Percentiles rank a stretch among this genome's conserved stretches.
These are phyloP conservation scores for Mycosphaerella sp. DNA, from an alignment of 2,329 filamentous ascomycete species.

Conservation along the genomic window DNA sequence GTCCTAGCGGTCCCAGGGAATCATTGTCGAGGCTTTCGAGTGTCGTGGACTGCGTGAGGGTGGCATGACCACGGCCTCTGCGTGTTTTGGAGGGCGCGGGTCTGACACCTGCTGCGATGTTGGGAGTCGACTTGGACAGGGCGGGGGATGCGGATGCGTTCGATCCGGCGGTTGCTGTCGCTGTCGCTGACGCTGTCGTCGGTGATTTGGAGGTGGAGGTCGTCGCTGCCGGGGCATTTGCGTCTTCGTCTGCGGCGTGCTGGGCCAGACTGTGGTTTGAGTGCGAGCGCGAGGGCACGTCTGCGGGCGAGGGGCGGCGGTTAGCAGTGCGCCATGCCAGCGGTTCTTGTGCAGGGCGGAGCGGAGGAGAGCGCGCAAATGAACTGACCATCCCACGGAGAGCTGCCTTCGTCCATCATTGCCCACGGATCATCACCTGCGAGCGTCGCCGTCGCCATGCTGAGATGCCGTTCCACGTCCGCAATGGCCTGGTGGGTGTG, in stretches of 20 bases:
- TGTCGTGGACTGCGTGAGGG: constrained; percentile 69
- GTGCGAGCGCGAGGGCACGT: constrained; percentile 44
- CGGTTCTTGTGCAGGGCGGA: too few species aligned
- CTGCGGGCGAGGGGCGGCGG: constrained; percentile 28
- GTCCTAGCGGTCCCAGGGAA: constrained; percentile 70
- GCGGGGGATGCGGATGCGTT: constrained; percentile 8
- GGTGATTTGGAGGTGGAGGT: neutral
- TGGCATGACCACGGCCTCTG: constrained; percentile 57
- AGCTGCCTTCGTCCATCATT: constrained; percentile 32
- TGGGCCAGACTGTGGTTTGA: constrained; percentile 39
- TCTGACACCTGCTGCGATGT: constrained; percentile 24
- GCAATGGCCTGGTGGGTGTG: too few species aligned
- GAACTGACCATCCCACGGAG: constrained; percentile 31
- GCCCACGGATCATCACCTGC: constrained; percentile 19
- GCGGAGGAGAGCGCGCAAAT: neutral
- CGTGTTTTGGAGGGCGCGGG: constrained; percentile 39
- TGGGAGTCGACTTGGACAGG: constrained; percentile 19
- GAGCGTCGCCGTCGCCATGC: neutral
- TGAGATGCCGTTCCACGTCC: neutral
- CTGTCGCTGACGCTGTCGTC: neutral
- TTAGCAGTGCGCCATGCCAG: neutral
- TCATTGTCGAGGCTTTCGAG: constrained; percentile 70
- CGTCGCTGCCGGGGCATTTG: neutral
- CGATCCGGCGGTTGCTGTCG: neutral
- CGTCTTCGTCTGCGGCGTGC: constrained; percentile 31